These are phyloP conservation scores for Mycena vulgaris DNA, from an alignment of 768 basidiomycete genomes.

Conservation along the genomic window DNA sequence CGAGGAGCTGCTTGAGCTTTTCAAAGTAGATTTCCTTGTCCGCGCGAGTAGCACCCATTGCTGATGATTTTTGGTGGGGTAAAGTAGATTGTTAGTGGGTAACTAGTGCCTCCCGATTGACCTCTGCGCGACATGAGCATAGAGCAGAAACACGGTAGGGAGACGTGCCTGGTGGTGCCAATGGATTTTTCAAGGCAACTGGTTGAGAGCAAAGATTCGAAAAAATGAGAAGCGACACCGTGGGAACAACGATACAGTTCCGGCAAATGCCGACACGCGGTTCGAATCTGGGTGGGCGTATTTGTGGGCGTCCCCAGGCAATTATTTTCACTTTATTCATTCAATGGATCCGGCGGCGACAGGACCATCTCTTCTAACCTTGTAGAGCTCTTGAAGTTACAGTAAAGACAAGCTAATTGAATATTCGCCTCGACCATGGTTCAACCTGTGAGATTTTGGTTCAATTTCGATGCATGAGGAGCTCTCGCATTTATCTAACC, in stretches of 20 bases:
- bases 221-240: conserved; percentile 32
- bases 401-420: no score
- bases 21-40: conserved; percentile 93
- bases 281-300: neutral
- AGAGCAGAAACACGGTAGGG: neutral
- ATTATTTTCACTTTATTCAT: no score
- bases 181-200: conserved; percentile 96
- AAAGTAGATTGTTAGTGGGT: conserved; percentile 44
- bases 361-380: no score
- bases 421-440: no score
- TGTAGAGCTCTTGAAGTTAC: no score
- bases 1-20: conserved; percentile 94
- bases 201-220: conserved; percentile 48
- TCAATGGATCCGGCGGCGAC: no score
- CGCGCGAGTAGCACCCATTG: conserved; percentile 93
- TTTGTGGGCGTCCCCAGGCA: no score
- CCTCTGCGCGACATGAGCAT: conserved; percentile 68
- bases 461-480: no score
- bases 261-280: neutral
- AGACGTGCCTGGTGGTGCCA: conserved; percentile 81
- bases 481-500: no score
- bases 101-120: conserved; percentile 92
- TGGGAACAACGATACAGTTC: conserved; percentile 11
- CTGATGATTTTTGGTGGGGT: conserved; percentile 51
- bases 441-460: no score